Base-by-base conservation (phyloP, 148 eudicot genomes). In the Chenopodium quinoa region DNA sequence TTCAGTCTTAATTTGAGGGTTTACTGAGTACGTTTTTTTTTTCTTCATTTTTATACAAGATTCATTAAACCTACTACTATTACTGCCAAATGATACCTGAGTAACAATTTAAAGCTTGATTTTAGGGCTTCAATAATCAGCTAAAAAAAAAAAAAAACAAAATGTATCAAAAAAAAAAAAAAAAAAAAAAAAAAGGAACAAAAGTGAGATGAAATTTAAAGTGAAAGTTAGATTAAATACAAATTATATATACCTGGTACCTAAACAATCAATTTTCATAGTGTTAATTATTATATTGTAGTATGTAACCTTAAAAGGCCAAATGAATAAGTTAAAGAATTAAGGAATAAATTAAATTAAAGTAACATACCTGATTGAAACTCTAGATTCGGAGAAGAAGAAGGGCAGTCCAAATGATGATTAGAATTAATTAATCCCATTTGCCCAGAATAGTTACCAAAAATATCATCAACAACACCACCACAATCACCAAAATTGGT, bases 291-390 rank as follows among this genome's bases (percentile, higher is more conserved):
- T 56, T 16, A 56, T 56, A 56, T 56, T 40, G 44, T 37, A 40
- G 16, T 48, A 17, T 12, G 22, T 56, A 17, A 58, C 63, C 63
- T 10, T 66, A 34, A 34, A 32, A 4, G 75, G 56, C 20, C 19
- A 40, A 1, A 73, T 73, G 14, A 47, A 22, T 48, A 47, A 47
- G 27, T 73, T 7, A 4, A 48, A 73, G 23, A 72, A 46, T 47
- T 47, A 22, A 58, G 63, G 63, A 62, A 20, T 62, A 20, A 19
- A 58, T 19, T 17, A 58, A 58, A 2, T 50, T 56, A 56, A 56
- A 4, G 6, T 64, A 40, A 40, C 44, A 40, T 79, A 84, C 86
- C 86, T 80, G 86, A n/a, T 11, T 73, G 77, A 71, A 84, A 84
- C 1, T 80, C 83, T 0, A 80, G 78, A 76, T 76, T 80, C 12